Percentiles rank a stretch among this genome's conserved stretches.
Evolutionary conservation across 495 filamentous ascomycete species (phyloP).

Genomic region (Elasticomyces elasticus): DNA sequence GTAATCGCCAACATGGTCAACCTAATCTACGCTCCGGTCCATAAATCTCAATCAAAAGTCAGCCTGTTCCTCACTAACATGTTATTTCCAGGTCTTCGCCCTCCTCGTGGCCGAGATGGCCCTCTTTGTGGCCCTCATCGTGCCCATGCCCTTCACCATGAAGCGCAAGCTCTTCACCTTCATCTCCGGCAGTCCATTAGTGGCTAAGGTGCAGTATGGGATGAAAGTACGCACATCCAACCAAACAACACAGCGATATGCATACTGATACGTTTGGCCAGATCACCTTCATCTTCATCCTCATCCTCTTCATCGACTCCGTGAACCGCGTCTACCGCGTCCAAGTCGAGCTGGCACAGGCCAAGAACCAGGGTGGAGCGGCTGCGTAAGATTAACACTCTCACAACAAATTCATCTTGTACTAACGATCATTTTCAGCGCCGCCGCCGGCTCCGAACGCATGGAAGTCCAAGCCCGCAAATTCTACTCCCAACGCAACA

Average conservation of each 20-base stretch:
- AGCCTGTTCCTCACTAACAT: neutral
- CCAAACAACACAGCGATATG: neutral
- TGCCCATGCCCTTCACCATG: conserved; percentile 79
- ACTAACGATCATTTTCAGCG: conserved; percentile 33
- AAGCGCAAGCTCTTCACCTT: conserved; percentile 87
- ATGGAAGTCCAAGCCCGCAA: conserved; percentile 98
- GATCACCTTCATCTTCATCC: conserved; percentile 97
- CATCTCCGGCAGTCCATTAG: conserved; percentile 75
- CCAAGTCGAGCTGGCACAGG: conserved; percentile 67
- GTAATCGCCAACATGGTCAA: conserved; percentile 25
- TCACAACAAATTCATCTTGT: neutral
- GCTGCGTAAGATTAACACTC: conserved; percentile 33
- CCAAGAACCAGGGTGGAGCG: conserved; percentile 45
- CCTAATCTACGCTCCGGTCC: conserved; percentile 33
- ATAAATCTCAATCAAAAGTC: neutral
- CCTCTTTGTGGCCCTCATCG: conserved; percentile 81
- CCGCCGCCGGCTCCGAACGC: conserved; percentile 72
- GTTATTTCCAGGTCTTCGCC: conserved; percentile 58
- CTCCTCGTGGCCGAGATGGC: conserved; percentile 89
- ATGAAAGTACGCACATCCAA: conserved; percentile 46
- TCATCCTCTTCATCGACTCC: conserved; percentile 96
- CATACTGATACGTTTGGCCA: conserved; percentile 32
- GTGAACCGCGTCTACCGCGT: conserved; percentile 98
- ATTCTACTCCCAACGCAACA: conserved; percentile 99
- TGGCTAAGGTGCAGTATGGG: conserved; percentile 73